phyloP scores from a whole-genome alignment of 2,329 filamentous ascomycete species.

The Pyrenophora teres region DNA sequence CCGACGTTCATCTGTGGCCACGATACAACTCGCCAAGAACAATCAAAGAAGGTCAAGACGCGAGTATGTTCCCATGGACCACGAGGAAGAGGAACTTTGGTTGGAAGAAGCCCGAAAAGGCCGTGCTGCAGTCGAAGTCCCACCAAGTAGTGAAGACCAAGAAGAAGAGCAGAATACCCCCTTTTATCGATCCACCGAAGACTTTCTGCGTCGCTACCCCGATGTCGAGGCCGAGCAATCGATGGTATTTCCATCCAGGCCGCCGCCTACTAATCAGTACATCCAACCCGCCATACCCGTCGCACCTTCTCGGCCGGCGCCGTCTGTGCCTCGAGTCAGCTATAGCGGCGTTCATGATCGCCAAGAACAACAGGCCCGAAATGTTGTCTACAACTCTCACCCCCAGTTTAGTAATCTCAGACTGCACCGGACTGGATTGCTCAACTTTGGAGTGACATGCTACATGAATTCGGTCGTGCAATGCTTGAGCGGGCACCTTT shows the following conservation, averaged over 20 bases:
- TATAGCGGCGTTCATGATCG: conserved; percentile 81
- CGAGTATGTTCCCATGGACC: conserved; percentile 72
- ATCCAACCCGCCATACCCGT: conserved; percentile 61
- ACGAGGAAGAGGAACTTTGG: conserved; percentile 82
- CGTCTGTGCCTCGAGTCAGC: conserved; percentile 64
- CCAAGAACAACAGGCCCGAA: conserved; percentile 41
- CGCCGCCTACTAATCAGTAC: conserved; percentile 51
- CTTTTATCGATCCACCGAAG: conserved; percentile 72
- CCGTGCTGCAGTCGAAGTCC: conserved; percentile 54
- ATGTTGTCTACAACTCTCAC: conserved; percentile 52
- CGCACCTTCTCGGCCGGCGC: conserved; percentile 63
- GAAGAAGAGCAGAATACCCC: conserved; percentile 40
- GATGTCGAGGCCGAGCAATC: conserved; percentile 65
- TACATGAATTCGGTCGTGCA: conserved; percentile 94
- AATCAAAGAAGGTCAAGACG: conserved; percentile 61
- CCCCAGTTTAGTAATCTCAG: conserved; percentile 52
- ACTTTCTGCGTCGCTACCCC: conserved; percentile 82
- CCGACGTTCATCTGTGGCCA: conserved; percentile 55
- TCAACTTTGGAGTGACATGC: conserved; percentile 82
- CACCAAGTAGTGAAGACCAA: conserved; percentile 36
- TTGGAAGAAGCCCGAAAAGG: conserved; percentile 75
- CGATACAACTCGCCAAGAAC: conserved; percentile 57
- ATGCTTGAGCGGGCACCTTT: conserved; percentile 73
- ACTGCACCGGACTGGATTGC: conserved; percentile 71
- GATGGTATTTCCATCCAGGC: conserved; percentile 55